Evolutionary conservation across 495 filamentous ascomycete species (phyloP), one percentile per base, ranked within the genome.

Genomic region (Neurospora africana): DNA sequence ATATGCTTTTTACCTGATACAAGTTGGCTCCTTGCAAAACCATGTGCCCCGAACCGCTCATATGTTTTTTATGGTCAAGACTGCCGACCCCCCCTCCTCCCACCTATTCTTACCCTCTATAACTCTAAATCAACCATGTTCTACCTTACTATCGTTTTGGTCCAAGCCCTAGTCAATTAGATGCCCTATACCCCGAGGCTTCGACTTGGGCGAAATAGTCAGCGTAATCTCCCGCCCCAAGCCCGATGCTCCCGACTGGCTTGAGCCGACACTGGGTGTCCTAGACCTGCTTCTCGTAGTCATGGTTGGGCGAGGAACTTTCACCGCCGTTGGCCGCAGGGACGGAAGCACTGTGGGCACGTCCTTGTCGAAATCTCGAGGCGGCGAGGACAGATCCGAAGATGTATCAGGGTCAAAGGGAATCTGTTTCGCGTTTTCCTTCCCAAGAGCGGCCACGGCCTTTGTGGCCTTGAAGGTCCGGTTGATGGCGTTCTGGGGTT

Each of bases 391-490:
- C 10, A 76, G 30, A 30, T 72, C 75, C 2, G 75, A 79, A 1
- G 76, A 73, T 11, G 39, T 37, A 30, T 75, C 73, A 1, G 69
- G 70, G 40, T 67, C 74, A 61, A 41, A 70, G 65, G 67, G 74
- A 13, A 72, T 70, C 33, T 70, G 71, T 35, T 74, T 75, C 19
- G 72, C 21, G 72, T 70, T 67, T 79, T 74, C 36, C 43, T 75
- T 74, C 15, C 69, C 71, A 17, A 39, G 53, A 4, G 71, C 30
- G 2, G 74, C 58, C 33, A 69, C 58, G 15, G 71, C 70, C 70
- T 86, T 86, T 17, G 79, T 82, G 17, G 84, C 76, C 72, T 81
- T 84, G 73, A 85, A 86, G 2, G 81, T 72, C 35, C 79, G 78
- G 39, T 78, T 78, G 47, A 86, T 78, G 39, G 76, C 79, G 68